A percentile compares a stretch with the other conserved stretches of the same genome.
Evolutionary conservation across 495 filamentous ascomycete genomes (phyloP).

Genomic region (Hamigera avellanea): DNA sequence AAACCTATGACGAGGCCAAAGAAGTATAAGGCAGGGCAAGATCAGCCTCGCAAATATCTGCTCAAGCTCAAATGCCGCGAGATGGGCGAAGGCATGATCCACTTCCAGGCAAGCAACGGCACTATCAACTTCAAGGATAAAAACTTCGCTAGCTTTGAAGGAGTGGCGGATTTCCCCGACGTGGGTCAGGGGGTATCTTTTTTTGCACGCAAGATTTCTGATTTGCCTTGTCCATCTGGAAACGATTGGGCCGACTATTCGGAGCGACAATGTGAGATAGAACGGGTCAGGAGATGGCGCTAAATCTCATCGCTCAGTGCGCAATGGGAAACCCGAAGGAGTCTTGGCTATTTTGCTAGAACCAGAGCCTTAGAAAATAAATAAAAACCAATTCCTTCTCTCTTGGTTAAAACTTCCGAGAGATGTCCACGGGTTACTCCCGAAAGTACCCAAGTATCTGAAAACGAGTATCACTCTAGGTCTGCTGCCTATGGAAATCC

Average conservation of each 20-base stretch:
- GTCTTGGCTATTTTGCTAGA: too few species aligned
- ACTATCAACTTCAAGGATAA: conserved; percentile 15
- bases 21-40: conserved; percentile 7
- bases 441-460: too few species aligned
- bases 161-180: conserved; percentile 4
- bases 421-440: too few species aligned
- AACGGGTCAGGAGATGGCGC: conserved; percentile 9
- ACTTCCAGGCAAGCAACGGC: conserved; percentile 4
- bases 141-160: conserved; percentile 9
- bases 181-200: conserved; percentile 9
- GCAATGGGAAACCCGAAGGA: too few species aligned
- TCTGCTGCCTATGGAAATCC: too few species aligned
- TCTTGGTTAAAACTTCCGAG: too few species aligned
- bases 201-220: conserved; percentile 14
- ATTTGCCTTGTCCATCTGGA: conserved; percentile 2
- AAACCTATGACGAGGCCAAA: conserved; percentile 5
- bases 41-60: conserved; percentile 4
- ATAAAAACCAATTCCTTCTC: too few species aligned
- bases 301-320: too few species aligned
- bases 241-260: conserved; percentile 13
- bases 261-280: conserved; percentile 5
- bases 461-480: too few species aligned
- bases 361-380: too few species aligned
- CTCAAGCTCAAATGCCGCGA: conserved; percentile 11
- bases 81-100: conserved; percentile 12